These are phyloP conservation scores for Colletotrichum limetticola DNA, from an alignment of 2,329 filamentous ascomycete genomes.

Conservation along the genomic window DNA sequence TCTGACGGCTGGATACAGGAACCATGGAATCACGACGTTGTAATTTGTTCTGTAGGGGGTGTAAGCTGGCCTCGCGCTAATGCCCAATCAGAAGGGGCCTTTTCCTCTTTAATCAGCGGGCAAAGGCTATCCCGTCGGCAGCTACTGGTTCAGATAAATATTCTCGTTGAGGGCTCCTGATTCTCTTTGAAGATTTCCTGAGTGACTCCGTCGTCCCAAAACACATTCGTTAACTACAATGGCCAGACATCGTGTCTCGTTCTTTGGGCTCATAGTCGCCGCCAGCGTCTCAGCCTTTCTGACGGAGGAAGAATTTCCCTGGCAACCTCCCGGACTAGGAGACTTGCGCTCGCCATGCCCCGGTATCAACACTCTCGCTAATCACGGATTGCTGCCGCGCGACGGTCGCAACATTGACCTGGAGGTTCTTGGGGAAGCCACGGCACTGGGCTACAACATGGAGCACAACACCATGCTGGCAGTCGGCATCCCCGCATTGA, in stretches of 20 bases:
- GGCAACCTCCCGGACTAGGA: neutral
- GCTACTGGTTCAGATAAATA: neutral
- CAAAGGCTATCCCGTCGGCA: neutral
- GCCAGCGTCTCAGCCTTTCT: neutral
- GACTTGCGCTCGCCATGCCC: slow-evolving; percentile 37
- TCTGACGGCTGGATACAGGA: neutral
- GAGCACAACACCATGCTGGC: slow-evolving; percentile 23
- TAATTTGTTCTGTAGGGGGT: neutral
- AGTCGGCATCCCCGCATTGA: slow-evolving; percentile 30
- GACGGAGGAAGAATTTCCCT: slow-evolving; percentile 8
- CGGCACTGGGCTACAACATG: slow-evolving; percentile 26
- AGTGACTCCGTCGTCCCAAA: neutral
- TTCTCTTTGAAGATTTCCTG: no score
- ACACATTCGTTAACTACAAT: neutral
- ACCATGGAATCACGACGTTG: neutral
- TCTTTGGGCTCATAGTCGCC: neutral
- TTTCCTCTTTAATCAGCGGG: neutral
- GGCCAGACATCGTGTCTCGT: neutral
- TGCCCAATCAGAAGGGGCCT: neutral
- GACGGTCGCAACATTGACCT: slow-evolving; percentile 20
- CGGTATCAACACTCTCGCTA: slow-evolving; percentile 38
- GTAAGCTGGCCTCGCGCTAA: neutral
- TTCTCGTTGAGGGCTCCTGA: neutral
- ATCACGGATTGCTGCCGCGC: slow-evolving; percentile 36
- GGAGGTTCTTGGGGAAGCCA: slow-evolving; percentile 13